Conservation (phyloP, 306 rosid species). For the Ormosia emarginata region DNA sequence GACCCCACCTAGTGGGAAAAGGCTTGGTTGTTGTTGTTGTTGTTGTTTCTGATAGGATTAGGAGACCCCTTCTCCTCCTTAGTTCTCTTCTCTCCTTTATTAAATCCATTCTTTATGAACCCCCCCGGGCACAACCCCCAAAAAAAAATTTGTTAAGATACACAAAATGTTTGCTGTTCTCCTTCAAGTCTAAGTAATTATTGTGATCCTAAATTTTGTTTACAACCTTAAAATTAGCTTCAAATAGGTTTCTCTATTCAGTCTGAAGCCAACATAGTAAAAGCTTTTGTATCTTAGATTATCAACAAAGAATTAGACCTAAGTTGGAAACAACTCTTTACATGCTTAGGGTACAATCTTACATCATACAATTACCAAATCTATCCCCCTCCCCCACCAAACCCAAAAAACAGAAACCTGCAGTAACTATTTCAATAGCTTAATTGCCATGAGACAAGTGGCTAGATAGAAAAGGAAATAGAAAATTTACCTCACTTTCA, state of each 20-base stretch:
- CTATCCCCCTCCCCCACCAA: neutral
- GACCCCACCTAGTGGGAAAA: too few species aligned
- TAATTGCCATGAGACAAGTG: neutral
- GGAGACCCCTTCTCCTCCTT: too few species aligned
- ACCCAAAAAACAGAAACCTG: neutral
- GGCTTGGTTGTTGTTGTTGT: too few species aligned
- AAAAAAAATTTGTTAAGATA: neutral
- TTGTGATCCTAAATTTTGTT: neutral
- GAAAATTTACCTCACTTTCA: conserved; percentile 84
- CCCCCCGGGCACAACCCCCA: neutral
- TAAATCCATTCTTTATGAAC: too few species aligned
- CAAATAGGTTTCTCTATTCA: neutral
- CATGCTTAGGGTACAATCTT: neutral
- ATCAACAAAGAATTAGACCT: neutral
- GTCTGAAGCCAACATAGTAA: neutral
- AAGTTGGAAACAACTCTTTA: neutral
- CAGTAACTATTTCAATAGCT: neutral
- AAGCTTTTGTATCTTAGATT: conserved; percentile 6
- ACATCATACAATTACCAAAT: conserved; percentile 1
- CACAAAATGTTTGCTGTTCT: neutral
- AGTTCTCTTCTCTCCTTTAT: too few species aligned
- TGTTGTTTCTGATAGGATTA: too few species aligned
- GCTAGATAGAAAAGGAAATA: conserved; percentile 19
- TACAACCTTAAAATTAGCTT: neutral
- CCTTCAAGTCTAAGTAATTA: neutral